phyloP scores from a whole-genome alignment of 495 filamentous ascomycete genomes.

The Cercophora sp. region DNA sequence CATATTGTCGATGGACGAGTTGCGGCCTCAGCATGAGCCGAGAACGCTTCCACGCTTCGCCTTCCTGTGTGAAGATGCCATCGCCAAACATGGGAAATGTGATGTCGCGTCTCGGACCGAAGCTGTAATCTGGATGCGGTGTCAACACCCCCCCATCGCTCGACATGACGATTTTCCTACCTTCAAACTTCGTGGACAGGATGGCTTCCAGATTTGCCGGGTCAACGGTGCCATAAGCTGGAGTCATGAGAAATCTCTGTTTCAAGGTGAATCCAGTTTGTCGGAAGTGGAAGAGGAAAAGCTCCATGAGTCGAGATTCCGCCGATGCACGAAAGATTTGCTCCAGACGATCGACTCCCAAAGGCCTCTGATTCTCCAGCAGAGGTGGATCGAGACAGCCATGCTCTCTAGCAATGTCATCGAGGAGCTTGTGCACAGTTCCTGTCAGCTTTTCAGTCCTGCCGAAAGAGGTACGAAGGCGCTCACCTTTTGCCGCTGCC shows the following conservation, averaged over 20 bases:
- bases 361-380: conserved; percentile 4
- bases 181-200: conserved; percentile 7
- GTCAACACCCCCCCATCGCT: neutral
- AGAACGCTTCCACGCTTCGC: conserved; percentile 8
- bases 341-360: conserved; percentile 7
- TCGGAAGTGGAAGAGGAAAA: conserved; percentile 6
- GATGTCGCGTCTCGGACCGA: conserved; percentile 1
- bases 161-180: neutral
- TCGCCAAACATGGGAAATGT: conserved; percentile 6
- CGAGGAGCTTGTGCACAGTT: neutral
- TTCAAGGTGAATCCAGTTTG: conserved; percentile 4
- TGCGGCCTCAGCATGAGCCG: conserved; percentile 5
- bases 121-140: conserved; percentile 1
- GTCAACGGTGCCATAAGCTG: conserved; percentile 4
- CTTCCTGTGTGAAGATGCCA: conserved; percentile 7
- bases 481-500: conserved; percentile 4
- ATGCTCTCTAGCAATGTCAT: conserved; percentile 3
- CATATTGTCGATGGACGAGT: conserved; percentile 3
- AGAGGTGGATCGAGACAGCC: conserved; percentile 7
- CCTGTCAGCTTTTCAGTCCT: neutral
- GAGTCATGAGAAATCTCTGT: conserved; percentile 4
- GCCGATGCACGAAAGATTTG: conserved; percentile 8
- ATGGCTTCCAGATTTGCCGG: conserved; percentile 6
- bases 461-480: neutral
- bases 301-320: conserved; percentile 7